phyloP scores from a whole-genome alignment of 805 yeast species.

The Lachancea mirantina region DNA sequence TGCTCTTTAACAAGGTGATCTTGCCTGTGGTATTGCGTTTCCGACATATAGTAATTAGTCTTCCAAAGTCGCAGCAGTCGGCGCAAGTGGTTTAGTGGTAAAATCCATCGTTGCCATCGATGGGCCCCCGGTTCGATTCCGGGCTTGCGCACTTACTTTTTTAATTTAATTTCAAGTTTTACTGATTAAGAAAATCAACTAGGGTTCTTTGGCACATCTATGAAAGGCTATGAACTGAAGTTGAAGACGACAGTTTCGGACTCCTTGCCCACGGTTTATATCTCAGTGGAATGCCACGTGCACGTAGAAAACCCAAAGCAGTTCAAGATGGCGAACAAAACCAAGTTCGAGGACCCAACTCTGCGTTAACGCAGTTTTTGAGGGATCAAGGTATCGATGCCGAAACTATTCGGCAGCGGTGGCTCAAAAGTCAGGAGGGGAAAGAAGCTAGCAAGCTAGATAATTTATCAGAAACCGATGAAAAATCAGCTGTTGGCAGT shows the following conservation, averaged over 20 bases:
- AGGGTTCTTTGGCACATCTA: too few species aligned
- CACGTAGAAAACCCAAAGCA: conserved; percentile 21
- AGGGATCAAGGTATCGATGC: conserved; percentile 86
- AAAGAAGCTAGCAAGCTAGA: conserved; percentile 12
- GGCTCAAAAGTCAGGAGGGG: conserved; percentile 29
- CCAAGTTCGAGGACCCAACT: conserved; percentile 53
- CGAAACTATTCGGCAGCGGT: conserved; percentile 55
- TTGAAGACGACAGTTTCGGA: too few species aligned
- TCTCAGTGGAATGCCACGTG: conserved; percentile 4
- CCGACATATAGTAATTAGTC: too few species aligned
- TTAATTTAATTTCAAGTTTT: not conserved
- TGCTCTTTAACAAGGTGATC: too few species aligned
- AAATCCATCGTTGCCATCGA: conserved; percentile 23
- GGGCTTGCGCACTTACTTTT: conserved; percentile 19
- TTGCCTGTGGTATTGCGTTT: too few species aligned
- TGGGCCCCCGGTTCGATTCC: conserved; percentile 26
- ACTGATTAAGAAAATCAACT: too few species aligned
- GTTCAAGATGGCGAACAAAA: conserved; percentile 16
- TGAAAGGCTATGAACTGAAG: too few species aligned
- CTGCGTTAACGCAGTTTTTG: conserved; percentile 84
- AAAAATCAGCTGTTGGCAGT: conserved; percentile 4
- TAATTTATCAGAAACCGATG: conserved; percentile 3
- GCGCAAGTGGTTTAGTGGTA: conserved; percentile 25
- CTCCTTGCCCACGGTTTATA: not conserved
- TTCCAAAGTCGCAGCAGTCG: not conserved